Evolutionary conservation across 2,329 filamentous ascomycete species (phyloP).

Genomic region (Botrytis pseudocinerea): DNA sequence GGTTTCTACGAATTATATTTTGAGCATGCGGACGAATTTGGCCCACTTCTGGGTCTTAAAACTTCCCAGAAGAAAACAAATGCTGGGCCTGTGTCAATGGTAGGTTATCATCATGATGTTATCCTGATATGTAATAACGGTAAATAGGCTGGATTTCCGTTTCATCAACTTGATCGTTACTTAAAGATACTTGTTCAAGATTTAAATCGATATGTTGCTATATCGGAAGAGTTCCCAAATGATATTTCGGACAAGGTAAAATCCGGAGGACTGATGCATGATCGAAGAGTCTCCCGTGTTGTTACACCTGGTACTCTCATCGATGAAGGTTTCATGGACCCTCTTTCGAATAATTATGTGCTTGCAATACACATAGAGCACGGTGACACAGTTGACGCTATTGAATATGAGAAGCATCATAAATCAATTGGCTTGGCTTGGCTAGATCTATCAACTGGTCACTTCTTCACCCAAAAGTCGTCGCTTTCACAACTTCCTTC

Average conservation of each 20-base stretch:
- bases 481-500: slow-evolving; percentile 73
- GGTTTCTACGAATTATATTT: slow-evolving; percentile 99
- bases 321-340: slow-evolving; percentile 96
- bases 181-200: slow-evolving; percentile 93
- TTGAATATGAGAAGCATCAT: not conserved
- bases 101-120: slow-evolving; percentile 42
- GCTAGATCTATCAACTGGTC: slow-evolving; percentile 92
- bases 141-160: slow-evolving; percentile 80
- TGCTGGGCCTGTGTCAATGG: slow-evolving; percentile 81
- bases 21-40: slow-evolving; percentile 88
- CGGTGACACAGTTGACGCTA: slow-evolving; percentile 10
- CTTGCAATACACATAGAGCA: slow-evolving; percentile 69
- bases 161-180: slow-evolving; percentile 88
- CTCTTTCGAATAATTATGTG: slow-evolving; percentile 89
- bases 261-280: slow-evolving; percentile 77
- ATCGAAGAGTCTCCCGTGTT: slow-evolving; percentile 80
- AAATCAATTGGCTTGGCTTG: slow-evolving; percentile 76
- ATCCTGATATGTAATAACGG: not conserved
- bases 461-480: slow-evolving; percentile 83
- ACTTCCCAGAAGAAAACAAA: slow-evolving; percentile 78
- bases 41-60: slow-evolving; percentile 83
- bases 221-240: slow-evolving; percentile 89
- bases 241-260: slow-evolving; percentile 68
- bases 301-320: slow-evolving; percentile 94
- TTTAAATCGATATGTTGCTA: slow-evolving; percentile 84